Base-by-base conservation (phyloP, 2,329 filamentous ascomycete genomes). In the Cordyceps tenuipes region DNA sequence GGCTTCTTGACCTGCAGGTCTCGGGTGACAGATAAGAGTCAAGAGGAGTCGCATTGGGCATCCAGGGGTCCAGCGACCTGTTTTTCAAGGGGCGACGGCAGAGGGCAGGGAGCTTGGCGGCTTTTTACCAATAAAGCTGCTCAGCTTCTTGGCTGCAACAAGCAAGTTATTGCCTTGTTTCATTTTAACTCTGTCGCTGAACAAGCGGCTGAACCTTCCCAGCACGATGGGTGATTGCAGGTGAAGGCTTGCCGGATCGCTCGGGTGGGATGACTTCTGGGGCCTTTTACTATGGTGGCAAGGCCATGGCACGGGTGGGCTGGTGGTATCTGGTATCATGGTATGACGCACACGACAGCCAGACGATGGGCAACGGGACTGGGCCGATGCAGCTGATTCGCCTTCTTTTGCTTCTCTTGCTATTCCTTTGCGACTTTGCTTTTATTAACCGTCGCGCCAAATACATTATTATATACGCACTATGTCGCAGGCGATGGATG, bases 301-400 rank as follows among this genome's bases (percentile, higher is more conserved):
- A 53, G 10, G 23, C 29, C 29, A 29, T 29, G 4, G 4, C 23
- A 23, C 23, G 29, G 29, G 29, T 17, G 17, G 19, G 34, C 34
- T 17, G 13, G 50, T 47, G 52, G 26, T 29, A 29, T 23, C 23
- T 23, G 23, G 23, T 23, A 23, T 29, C 29, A 29, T 29, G 29
- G 29, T 46, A 57, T 57, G 55, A 57, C 55, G 55, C 55, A 57
- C 46, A 57, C 55, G 44, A 49, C 53, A 56, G 43, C 23, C n/a
- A 43, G 41, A 8, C 15, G 19, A 46, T 10, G n/a, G 43, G 2
- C 29, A 29, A 9, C 2, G 17, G 43, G 43, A 19, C 9, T 19
- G n/a, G n/a, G 43, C 43, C n/a, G n/a, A n/a, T 46, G 47, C 43
- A 49, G 26, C 17, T 31, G 23, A 29, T 10, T 13, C 21, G 17